Evolutionary conservation across 495 filamentous ascomycete species (phyloP).

Genomic region (Aspergillus kassunensis): DNA sequence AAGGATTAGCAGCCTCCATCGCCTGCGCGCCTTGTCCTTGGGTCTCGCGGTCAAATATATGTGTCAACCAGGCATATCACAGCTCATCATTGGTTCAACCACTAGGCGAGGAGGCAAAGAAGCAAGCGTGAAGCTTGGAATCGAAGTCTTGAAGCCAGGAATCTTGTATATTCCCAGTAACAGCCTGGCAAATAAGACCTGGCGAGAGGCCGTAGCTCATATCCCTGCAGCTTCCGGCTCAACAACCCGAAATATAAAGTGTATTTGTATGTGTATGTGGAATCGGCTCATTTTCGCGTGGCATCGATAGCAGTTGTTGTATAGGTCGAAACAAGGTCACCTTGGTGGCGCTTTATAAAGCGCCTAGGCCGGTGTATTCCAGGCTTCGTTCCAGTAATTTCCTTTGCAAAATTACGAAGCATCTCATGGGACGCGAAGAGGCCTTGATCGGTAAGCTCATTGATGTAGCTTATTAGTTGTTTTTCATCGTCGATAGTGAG

Average conservation of each 20-base stretch:
- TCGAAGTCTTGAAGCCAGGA: slow-evolving; percentile 9
- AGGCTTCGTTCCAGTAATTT: not conserved
- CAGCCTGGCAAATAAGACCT: slow-evolving; percentile 5
- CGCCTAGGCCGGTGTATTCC: not conserved
- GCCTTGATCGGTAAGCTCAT: not conserved
- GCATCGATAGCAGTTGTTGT: too few relatives aligned
- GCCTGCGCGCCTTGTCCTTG: slow-evolving; percentile 2
- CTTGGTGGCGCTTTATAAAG: not conserved
- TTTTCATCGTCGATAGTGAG: not conserved
- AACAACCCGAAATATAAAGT: not conserved
- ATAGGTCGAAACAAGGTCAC: too few relatives aligned
- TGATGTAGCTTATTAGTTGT: not conserved
- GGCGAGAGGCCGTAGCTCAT: not conserved
- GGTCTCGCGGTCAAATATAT: slow-evolving; percentile 7
- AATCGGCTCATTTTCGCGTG: too few relatives aligned
- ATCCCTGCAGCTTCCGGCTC: not conserved
- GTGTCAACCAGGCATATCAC: not conserved
- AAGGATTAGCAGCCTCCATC: not conserved
- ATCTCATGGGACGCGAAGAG: not conserved
- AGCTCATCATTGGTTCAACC: not conserved
- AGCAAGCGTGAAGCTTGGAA: not conserved
- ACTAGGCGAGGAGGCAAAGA: not conserved
- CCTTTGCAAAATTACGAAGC: not conserved
- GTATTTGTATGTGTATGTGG: too few relatives aligned
- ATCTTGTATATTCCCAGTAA: not conserved